Conservation (phyloP, 129 eudicot species). For the Chrysanthemum lavandulifolium region DNA sequence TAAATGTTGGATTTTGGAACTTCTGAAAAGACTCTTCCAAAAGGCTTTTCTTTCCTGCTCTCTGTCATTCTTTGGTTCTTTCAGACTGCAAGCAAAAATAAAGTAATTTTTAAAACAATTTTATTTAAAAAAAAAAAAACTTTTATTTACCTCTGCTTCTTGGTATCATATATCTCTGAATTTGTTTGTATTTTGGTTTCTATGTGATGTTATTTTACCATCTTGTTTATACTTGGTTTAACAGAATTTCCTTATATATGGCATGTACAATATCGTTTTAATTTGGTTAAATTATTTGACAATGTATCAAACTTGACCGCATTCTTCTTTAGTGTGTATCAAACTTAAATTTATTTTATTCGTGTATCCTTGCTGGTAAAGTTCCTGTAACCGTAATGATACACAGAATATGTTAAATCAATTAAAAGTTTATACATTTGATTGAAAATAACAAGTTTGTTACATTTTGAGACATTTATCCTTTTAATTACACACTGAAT, state of each 20-base stretch:
- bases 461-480: too few relatives aligned
- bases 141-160: not conserved
- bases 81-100: slow-evolving; percentile 24
- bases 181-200: not conserved
- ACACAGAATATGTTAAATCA: too few relatives aligned
- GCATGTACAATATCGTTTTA: not conserved
- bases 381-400: too few relatives aligned
- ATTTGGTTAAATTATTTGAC: not conserved
- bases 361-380: too few relatives aligned
- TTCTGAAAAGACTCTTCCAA: slow-evolving; percentile 32
- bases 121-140: not conserved
- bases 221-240: not conserved
- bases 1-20: slow-evolving; percentile 24
- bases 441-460: too few relatives aligned
- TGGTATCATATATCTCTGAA: not conserved
- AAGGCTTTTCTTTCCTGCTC: slow-evolving; percentile 30
- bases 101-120: not conserved
- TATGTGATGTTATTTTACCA: not conserved
- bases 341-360: too few relatives aligned
- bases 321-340: too few relatives aligned
- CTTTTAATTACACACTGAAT: too few relatives aligned
- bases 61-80: slow-evolving; percentile 30
- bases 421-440: too few relatives aligned
- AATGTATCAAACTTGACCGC: too few relatives aligned
- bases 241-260: not conserved